phyloP scores from a whole-genome alignment of 2,329 filamentous ascomycete genomes.

The Diplodia sapinea region DNA sequence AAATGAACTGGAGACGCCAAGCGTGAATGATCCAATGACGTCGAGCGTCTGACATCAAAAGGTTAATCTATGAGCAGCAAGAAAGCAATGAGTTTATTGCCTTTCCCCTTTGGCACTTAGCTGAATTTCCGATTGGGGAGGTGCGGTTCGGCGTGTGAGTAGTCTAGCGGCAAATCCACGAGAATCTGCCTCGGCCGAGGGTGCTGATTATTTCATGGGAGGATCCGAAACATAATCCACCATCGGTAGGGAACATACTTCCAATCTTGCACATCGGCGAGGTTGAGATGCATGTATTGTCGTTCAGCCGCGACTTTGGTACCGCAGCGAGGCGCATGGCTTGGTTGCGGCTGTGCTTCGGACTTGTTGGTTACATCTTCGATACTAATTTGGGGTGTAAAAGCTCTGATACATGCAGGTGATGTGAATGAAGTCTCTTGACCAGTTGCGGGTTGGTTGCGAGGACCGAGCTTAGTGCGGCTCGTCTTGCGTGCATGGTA shows the following conservation, averaged over 20 bases:
- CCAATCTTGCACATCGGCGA: background rate
- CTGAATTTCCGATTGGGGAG: background rate
- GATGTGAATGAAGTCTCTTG: background rate
- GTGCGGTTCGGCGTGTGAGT: too few species aligned
- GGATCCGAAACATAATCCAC: background rate
- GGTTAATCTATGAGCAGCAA: background rate
- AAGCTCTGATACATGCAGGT: too few species aligned
- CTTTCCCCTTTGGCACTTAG: background rate
- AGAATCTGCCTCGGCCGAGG: background rate
- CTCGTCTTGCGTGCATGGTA: background rate
- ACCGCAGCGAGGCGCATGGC: background rate
- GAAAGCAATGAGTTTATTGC: background rate
- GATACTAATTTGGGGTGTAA: background rate
- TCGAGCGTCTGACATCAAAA: background rate
- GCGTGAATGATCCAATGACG: background rate
- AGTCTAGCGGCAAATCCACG: background rate
- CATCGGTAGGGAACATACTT: background rate
- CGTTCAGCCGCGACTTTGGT: background rate
- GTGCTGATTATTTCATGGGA: background rate
- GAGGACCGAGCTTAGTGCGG: background rate
- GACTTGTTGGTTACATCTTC: background rate
- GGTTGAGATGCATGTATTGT: background rate
- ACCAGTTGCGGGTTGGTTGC: background rate
- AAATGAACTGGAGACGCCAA: background rate
- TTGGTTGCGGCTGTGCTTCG: background rate